phyloP scores from a whole-genome alignment of 2,329 filamentous ascomycete genomes.

The Pleoardoris graminearum region DNA sequence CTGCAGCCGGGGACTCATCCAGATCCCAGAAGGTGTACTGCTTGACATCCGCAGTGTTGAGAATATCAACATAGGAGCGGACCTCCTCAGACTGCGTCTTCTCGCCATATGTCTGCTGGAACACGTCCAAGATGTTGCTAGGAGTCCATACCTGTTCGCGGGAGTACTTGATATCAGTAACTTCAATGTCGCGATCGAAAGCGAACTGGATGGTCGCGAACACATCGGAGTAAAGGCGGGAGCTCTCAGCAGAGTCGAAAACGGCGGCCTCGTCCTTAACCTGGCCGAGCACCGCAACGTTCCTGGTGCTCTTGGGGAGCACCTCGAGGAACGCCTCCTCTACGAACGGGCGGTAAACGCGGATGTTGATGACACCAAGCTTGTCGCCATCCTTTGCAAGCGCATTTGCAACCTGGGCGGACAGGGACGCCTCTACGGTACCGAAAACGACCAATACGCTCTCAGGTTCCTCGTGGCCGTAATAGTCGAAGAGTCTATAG shows the following conservation, averaged over 20 bases:
- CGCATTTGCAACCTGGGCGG: slow-evolving; percentile 75
- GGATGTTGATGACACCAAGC: slow-evolving; percentile 87
- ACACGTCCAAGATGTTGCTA: slow-evolving; percentile 53
- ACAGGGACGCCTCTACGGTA: slow-evolving; percentile 84
- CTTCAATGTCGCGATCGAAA: slow-evolving; percentile 60
- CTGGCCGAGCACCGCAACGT: slow-evolving; percentile 85
- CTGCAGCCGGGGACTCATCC: slow-evolving; percentile 70
- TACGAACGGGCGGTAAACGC: slow-evolving; percentile 91
- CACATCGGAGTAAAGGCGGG: slow-evolving; percentile 89
- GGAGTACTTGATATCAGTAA: slow-evolving; percentile 88
- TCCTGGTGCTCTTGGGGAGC: slow-evolving; percentile 74
- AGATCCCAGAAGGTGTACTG: slow-evolving; percentile 95
- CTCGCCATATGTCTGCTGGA: slow-evolving; percentile 51
- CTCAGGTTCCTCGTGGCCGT: slow-evolving; percentile 77
- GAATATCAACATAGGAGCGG: slow-evolving; percentile 55
- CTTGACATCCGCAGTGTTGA: slow-evolving; percentile 62
- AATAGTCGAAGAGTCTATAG: slow-evolving; percentile 92
- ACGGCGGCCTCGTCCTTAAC: slow-evolving; percentile 75
- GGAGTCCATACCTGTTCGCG: slow-evolving; percentile 69
- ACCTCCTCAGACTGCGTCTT: slow-evolving; percentile 45
- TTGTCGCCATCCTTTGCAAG: slow-evolving; percentile 73
- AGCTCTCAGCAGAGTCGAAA: slow-evolving; percentile 74
- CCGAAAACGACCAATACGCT: slow-evolving; percentile 90
- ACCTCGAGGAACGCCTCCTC: slow-evolving; percentile 89
- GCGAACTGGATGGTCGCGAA: slow-evolving; percentile 78